Evolutionary conservation across 371 early-diverging fungal species (phyloP), one percentile per base, ranked within the genome.

Genomic region (Mucor racemosus): DNA sequence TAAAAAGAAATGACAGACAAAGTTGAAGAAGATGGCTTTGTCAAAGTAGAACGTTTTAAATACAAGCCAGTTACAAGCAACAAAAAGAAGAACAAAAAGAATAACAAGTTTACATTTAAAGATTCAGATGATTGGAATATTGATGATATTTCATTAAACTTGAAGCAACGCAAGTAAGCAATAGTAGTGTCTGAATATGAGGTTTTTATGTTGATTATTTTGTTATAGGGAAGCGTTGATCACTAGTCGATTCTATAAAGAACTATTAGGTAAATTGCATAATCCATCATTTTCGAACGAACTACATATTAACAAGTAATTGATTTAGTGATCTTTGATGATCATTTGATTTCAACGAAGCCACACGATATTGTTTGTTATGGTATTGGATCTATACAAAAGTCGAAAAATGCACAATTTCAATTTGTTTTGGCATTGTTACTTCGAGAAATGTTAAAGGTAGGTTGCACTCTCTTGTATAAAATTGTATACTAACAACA

Each of bases 381-480:
- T 65, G 91, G 91, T 4, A 81, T 89, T 48, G 90, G 90, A 14
- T 87, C 88, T 1, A 73, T 89, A 55, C 82, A 84, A 39, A 72
- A 78, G 15, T 87, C 86, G 4, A 80, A 78, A 21, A 80, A 80
- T 55, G 83, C 91, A 0, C 85, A 86, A 62, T 86, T 76, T 66
- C 91, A 90, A 50, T 80, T 89, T 58, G 79, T 84, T 1, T 64
- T 89, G 7, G 79, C 80, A 3, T 61, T 89, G 11, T 48, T 84
- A 7, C 42, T 88, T 10, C 74, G 79, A 36, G 83, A 87, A 3
- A 44, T 79, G 8, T 67, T 88, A 19, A 69, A 88, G 76, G 88
- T 87, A 62, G 58, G 50, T 8, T 21, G 21, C 1, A 1, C 9
- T 19, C 0, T 26, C 50, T 50, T 7, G 26, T 26, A 38, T 11